phyloP scores from a whole-genome alignment of 2,329 filamentous ascomycete species.

The Penicillium sp. region DNA sequence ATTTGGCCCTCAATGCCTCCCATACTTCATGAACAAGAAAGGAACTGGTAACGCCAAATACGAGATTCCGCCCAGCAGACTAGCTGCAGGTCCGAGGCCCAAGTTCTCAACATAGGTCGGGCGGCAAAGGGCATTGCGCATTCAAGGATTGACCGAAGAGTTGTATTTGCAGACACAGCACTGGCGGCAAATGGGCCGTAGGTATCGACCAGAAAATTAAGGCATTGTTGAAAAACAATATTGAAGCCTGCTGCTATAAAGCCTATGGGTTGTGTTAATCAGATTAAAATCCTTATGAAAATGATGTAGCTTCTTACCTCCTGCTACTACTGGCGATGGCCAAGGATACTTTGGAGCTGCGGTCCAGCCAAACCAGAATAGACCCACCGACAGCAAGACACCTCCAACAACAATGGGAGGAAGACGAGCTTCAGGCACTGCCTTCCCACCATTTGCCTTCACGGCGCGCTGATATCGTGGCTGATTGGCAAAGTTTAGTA shows the following conservation, averaged over 20 bases:
- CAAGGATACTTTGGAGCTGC: conserved; percentile 23
- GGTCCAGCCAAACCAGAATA: conserved; percentile 49
- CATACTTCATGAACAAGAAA: conserved; percentile 47
- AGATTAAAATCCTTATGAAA: neutral
- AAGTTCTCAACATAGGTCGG: conserved; percentile 42
- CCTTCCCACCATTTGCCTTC: conserved; percentile 27
- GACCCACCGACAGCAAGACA: conserved; percentile 42
- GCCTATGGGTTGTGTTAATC: neutral
- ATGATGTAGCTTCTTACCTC: neutral
- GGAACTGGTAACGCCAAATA: conserved; percentile 45
- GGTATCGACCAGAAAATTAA: conserved; percentile 48
- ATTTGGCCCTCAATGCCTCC: conserved; percentile 41
- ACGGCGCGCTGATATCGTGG: conserved; percentile 38
- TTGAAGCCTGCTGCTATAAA: conserved; percentile 51
- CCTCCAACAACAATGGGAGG: conserved; percentile 50
- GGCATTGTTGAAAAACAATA: conserved; percentile 47
- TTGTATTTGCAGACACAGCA: conserved; percentile 45
- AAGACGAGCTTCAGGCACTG: conserved; percentile 43
- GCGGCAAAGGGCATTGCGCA: conserved; percentile 38
- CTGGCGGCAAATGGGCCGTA: conserved; percentile 45
- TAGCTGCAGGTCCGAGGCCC: conserved; percentile 45
- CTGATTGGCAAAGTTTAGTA: conserved; percentile 46
- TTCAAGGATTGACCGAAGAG: conserved; percentile 45
- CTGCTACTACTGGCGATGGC: conserved; percentile 5
- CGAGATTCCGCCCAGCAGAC: conserved; percentile 44